Conservation (phyloP, 2,329 filamentous ascomycete species). For the Arthrobotrys entomopaga region DNA sequence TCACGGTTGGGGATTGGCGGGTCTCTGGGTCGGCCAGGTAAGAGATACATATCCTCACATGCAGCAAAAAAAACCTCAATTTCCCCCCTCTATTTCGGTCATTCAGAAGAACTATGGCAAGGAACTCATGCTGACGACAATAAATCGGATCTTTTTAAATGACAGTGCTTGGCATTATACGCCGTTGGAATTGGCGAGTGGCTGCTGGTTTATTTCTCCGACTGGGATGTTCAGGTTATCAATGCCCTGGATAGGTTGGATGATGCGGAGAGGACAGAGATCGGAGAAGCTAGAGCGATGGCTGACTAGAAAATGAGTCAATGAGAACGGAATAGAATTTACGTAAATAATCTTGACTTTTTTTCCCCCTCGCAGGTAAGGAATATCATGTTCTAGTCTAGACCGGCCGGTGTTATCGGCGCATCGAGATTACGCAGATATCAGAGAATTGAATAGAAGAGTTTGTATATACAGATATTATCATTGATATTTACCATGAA, state of each 20-base stretch:
- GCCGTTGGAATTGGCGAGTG: slow-evolving; percentile 82
- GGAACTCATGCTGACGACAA: slow-evolving; percentile 20
- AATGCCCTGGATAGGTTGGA: slow-evolving; percentile 79
- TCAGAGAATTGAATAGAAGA: neutral
- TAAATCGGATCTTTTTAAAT: slow-evolving; percentile 9
- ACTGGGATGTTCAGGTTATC: slow-evolving; percentile 79
- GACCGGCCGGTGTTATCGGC: slow-evolving; percentile 5
- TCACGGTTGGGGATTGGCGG: slow-evolving; percentile 82
- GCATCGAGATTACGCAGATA: neutral
- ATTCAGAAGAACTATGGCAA: neutral
- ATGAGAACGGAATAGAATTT: slow-evolving; percentile 1
- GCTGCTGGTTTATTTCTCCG: slow-evolving; percentile 78
- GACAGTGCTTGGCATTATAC: slow-evolving; percentile 76
- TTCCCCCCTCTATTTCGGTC: neutral
- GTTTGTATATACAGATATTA: neutral
- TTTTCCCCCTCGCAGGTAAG: neutral
- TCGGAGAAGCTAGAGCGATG: slow-evolving; percentile 46
- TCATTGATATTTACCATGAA: too few relatives aligned
- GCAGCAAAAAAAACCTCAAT: slow-evolving; percentile 7
- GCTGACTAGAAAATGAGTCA: neutral
- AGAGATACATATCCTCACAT: slow-evolving; percentile 2
- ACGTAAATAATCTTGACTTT: slow-evolving; percentile 17
- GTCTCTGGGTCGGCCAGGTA: slow-evolving; percentile 81
- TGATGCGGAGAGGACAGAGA: slow-evolving; percentile 59
- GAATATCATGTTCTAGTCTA: neutral